Base-by-base conservation (phyloP, 225 moss, liverwort and hornwort species). In the Sphagnum contortum region DNA sequence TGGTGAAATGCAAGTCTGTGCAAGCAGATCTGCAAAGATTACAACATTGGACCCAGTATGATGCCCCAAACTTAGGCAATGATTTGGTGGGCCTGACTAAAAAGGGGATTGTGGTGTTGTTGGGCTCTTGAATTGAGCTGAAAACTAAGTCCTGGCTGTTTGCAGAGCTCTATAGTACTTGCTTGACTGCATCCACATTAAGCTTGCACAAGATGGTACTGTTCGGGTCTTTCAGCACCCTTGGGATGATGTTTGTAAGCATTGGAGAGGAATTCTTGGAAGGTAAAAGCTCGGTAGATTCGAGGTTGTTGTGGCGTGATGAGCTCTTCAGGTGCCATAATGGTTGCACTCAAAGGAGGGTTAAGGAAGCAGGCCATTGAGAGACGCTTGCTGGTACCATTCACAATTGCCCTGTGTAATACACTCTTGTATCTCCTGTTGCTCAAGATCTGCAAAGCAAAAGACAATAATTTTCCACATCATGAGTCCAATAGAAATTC, bases 351-450 rank as follows among this genome's bases (percentile, higher is more conserved):
- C 47, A 72, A 72, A 46, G 45, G 64, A 14, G 52, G 45, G 9
- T 64, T 45, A 49, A 74, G n/a, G 46, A 74, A 69, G 46, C 64
- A 69, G 14, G 64, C 69, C n/a, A 74, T 45, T 4, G 74, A 74
- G 3, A 74, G 50, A 45, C 74, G 63, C 55, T 69, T 59, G 3
- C 46, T 57, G 11, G 62, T 63, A 49, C 54, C 59, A 64, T 74
- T 69, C 65, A 74, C 74, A 57, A 74, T 9, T 51, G 63, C 69
- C 29, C 70, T 49, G 47, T 74, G 74, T 45, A 69, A 12, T 9
- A 69, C 69, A 59, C 74, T 74, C 59, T 52, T 70, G 47, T 70
- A 74, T 45, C 70, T 69, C 48, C 69, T 64, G 50, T 74, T 74
- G 50, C 63, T 70, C 64, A 74, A 48, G 47, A 69, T 62, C 73